Evolutionary conservation across 768 basidiomycete genomes (phyloP), one percentile per base, ranked within the genome.

Genomic region (Suillus cothurnatus): DNA sequence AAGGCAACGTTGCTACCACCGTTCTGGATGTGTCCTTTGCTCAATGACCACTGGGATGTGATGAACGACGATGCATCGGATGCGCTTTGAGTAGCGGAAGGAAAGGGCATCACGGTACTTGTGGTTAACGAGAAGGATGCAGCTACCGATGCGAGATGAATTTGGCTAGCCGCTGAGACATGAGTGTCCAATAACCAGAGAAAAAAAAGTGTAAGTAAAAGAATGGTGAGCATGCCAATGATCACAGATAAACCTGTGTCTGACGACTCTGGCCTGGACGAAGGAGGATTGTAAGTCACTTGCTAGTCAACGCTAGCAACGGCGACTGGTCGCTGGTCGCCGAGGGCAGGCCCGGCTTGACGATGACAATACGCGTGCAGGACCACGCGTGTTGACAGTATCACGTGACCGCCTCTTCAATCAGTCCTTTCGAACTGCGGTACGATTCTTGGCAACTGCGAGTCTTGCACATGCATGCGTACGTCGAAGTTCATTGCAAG

Each of bases 21-120:
- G 67, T 89, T 84, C 67, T 89, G 86, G 36, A 93, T 82, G 47
- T 78, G 82, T 17, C 84, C 86, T 69, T 85, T 86, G 72, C 78
- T 83, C 7, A 92, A 80, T 45, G 81, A 83, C 91, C 91, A 93
- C 31, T 82, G 74, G 11, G 83, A 81, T 26, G 81, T 76, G 11
- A 92, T 74, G 67, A 86, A 81, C 0, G 77, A 74, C 66, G 84
- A 80, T 1, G 91, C 75, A 61, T 87, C 82, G 34, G 72, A 69
- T 43, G 82, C 77, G n/a, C 80, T 71, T 64, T 84, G 83, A 0
- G 88, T 89, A 5, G 86, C 81, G 6, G 85, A 81, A 28, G 91
- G 91, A 71, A 89, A 92, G 5, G 89, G 84, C 19, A 92, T 74
- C 6, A 78, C 72, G 3, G 90, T 91, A 72, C 86, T 87, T 2